A percentile compares a stretch with the other conserved stretches of the same genome.
phyloP scores from a whole-genome alignment of 2,329 filamentous ascomycete genomes.

The Tolypocladium album region DNA sequence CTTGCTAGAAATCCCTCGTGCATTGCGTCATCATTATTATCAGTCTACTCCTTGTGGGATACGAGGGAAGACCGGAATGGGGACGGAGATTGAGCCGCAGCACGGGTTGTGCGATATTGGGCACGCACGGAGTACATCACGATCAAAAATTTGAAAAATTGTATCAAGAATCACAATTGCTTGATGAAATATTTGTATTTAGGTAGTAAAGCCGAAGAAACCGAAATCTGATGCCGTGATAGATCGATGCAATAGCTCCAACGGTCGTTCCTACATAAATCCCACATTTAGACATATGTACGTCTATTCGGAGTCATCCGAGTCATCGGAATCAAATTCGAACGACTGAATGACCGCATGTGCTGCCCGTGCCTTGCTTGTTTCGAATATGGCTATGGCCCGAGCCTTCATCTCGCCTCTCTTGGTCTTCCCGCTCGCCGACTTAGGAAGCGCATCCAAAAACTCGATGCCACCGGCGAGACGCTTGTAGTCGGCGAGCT shows the following conservation, averaged over 20 bases:
- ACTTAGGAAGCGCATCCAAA: constrained; percentile 47
- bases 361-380: neutral
- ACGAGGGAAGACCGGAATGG: neutral
- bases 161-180: no score
- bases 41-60: neutral
- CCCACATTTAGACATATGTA: neutral
- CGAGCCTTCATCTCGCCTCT: constrained; percentile 35
- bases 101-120: no score
- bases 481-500: constrained; percentile 32
- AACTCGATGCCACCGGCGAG: constrained; percentile 39
- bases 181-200: no score
- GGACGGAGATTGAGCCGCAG: neutral
- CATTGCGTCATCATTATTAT: neutral
- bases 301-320: neutral
- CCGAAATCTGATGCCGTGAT: no score
- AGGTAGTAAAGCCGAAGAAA: no score
- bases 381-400: constrained; percentile 10
- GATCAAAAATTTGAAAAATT: no score
- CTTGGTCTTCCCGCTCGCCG: constrained; percentile 46
- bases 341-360: constrained; percentile 3
- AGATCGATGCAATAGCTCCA: neutral
- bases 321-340: constrained; percentile 6
- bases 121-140: neutral
- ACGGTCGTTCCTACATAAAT: neutral
- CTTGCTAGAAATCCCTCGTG: neutral